Base-by-base conservation (phyloP, 164 flowering plant species). In the Saururus chinensis region DNA sequence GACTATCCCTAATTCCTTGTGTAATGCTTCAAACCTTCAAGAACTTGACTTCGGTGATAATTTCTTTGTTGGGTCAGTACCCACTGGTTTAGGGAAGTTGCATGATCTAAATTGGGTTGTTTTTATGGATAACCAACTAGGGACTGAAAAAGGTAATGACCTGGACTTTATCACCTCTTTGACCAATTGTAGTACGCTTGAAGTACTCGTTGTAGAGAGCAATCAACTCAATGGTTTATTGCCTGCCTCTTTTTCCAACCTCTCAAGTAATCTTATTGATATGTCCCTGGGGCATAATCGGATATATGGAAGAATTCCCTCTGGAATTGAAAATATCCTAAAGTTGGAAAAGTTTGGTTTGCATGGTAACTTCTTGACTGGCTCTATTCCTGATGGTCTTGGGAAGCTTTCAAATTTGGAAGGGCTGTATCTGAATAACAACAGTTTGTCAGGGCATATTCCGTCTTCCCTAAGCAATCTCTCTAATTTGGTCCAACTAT, bases 171-270 rank as follows among this genome's bases (percentile, higher is more conserved):
- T 82, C 35, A 54, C 65, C 35, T 66, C 76, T 24, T 57, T 82
- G 57, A 45, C 66, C 48, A 82, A 80, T 56, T 66, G 75, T 26
- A 67, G 74, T 14, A 64, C 13, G 10, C 76, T 84, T 7, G 25
- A 66, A 10, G 56, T 60, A 24, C 71, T 84, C 4, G 76, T 74
- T 0, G 7, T 82, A 8, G 80, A 68, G 45, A 68, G 60, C n/a
- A 84, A 84, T 67, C 61, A 13, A 54, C 21, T 84, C 6, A 71
- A 64, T 25, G 89, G 89, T 16, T 60, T 24, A 0, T 60, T 84
- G 40, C 85, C 85, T 6, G 68, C 70, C 7, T 76, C 87, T 11
- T 60, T 80, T 10, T 81, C 78, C 14, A 78, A 82, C 11, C 11
- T 40, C 64, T 77, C 81, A 21, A 77, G 84, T 1, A 72, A 56